Evolutionary conservation across 306 rosid species (phyloP).

Genomic region (Lathyrus aphaca): DNA sequence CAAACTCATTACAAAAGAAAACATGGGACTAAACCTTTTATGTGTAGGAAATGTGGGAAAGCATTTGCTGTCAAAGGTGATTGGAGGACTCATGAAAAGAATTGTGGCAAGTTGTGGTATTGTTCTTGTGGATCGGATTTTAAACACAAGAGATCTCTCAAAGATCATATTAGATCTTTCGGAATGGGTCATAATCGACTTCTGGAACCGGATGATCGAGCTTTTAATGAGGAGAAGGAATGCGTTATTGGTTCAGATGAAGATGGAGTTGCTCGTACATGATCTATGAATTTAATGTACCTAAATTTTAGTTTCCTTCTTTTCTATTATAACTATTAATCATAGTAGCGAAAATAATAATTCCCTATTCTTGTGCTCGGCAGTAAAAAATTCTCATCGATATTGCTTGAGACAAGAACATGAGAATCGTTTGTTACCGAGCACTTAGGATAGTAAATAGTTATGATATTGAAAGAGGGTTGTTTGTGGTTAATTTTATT

Average conservation of each 20-base stretch:
- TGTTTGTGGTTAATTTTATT: constrained; percentile 43
- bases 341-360: too few species aligned
- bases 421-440: constrained; percentile 79
- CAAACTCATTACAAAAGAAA: constrained; percentile 96
- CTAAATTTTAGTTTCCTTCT: background rate
- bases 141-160: constrained; percentile 92
- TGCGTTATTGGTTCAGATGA: constrained; percentile 69
- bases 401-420: constrained; percentile 41
- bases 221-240: constrained; percentile 67
- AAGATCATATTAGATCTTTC: constrained; percentile 82
- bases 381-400: constrained; percentile 75
- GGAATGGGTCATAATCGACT: constrained; percentile 72
- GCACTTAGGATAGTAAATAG: constrained; percentile 51
- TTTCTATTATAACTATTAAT: background rate
- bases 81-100: constrained; percentile 97
- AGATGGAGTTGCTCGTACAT: constrained; percentile 47
- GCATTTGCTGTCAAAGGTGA: constrained; percentile 92
- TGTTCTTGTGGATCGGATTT: constrained; percentile 96
- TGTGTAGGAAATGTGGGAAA: constrained; percentile 85
- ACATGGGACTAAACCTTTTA: constrained; percentile 85
- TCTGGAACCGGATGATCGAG: constrained; percentile 49
- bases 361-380: constrained; percentile 69
- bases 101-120: constrained; percentile 95
- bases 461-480: constrained; percentile 4
- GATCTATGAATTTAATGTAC: background rate